A percentile compares a stretch with the other conserved stretches of the same genome.
Evolutionary conservation across 768 basidiomycete genomes (phyloP).

Genomic region (Tylopilus subfusipes): DNA sequence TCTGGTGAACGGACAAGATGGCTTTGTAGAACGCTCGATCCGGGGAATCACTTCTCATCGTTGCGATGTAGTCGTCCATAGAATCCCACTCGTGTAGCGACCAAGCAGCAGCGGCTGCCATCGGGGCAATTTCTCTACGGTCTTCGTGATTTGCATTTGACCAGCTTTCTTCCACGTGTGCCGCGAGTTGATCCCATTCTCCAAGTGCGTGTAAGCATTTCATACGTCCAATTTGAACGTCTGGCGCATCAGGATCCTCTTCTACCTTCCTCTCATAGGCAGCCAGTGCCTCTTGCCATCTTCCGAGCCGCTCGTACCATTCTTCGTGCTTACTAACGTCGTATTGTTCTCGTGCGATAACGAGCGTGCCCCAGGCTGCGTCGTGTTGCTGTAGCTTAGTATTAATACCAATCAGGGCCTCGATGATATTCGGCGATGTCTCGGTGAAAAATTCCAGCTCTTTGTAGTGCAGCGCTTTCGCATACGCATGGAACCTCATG

Average conservation of each 20-base stretch:
- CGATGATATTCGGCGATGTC: constrained; percentile 85
- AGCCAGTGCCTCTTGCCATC: constrained; percentile 90
- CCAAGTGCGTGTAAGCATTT: constrained; percentile 96
- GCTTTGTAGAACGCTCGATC: constrained; percentile 96
- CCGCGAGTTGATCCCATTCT: constrained; percentile 91
- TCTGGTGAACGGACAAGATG: constrained; percentile 93
- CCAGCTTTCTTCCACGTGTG: constrained; percentile 88
- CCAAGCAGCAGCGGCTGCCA: constrained; percentile 98
- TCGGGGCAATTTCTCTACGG: constrained; percentile 87
- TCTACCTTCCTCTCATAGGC: constrained; percentile 80
- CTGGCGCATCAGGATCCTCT: constrained; percentile 71
- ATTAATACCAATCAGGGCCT: constrained; percentile 94
- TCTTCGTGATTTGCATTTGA: constrained; percentile 76
- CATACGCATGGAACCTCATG: constrained; percentile 89
- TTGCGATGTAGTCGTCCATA: constrained; percentile 95
- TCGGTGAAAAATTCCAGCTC: constrained; percentile 96
- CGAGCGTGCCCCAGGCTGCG: constrained; percentile 94
- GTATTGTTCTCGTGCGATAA: constrained; percentile 85
- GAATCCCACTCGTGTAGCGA: constrained; percentile 95
- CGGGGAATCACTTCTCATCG: constrained; percentile 89
- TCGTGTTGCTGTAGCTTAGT: constrained; percentile 96
- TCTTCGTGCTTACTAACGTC: constrained; percentile 92
- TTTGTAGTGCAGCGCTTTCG: constrained; percentile 98
- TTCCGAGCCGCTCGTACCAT: constrained; percentile 95
- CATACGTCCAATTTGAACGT: constrained; percentile 85